Evolutionary conservation across 345 rosid species (phyloP), one percentile per base, ranked within the genome.

Genomic region (Syzygium jambos): DNA sequence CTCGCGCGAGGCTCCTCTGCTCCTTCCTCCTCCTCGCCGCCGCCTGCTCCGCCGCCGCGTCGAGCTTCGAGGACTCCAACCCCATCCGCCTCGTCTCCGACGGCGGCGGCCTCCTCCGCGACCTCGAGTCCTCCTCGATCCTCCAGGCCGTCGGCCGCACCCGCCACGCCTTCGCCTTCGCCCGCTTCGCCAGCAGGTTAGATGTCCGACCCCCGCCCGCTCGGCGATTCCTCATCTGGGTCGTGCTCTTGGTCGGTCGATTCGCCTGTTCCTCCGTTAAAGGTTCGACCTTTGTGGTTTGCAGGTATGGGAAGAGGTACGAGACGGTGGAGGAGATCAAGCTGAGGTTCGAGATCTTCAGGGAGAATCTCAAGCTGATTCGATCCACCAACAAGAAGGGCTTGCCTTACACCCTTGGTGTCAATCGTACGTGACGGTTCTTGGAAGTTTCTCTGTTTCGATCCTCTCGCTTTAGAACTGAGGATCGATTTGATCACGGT

Each of bases 111-210:
- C 85, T 80, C 52, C 95, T 95, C 85, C 90, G 89, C 54, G 94
- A 95, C 85, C 57, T 94, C 84, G 98, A 95, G 73, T 89, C 92
- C 56, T 91, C 94, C 3, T 43, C 46, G 46, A 86, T 95, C 65
- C 89, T 92, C 53, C 92, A 89, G 88, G 94, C 91, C 89, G 77
- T 97, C 93, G 98, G 99, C 53, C 89, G 87, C 51, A 84, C 94
- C 25, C 94, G 94, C 16, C 93, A 85, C 46, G 97, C 93, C 87
- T 83, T 93, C 92, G 90, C 95, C 85, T 95, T 96, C 86, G 95
- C 97, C 21, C 96, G 98, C 86, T 97, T 97, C 87, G 93, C 95
- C 88, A 88, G 89, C 93, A 92, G 93, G 99, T 97, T 51, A 84
- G 85, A 21, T 10, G 17, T 27, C 13, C 13, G 8, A 27, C 23